Conservation (phyloP, 169 alveolate species). For the Plasmodium fragile region DNA sequence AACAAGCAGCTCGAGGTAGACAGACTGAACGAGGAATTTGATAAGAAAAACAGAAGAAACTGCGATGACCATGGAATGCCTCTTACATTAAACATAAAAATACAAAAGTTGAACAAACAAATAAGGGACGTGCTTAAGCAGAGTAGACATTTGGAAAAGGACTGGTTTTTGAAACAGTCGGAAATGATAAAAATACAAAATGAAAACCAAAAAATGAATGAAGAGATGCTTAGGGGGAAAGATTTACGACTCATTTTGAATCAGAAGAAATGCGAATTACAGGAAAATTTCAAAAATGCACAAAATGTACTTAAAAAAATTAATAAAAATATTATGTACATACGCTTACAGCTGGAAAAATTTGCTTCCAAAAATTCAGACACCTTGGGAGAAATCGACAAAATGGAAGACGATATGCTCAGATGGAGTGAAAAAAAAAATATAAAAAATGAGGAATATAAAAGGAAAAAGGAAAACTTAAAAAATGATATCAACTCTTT, state of each 20-base stretch:
- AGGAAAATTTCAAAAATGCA: slow-evolving; percentile 41
- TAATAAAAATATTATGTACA: slow-evolving; percentile 54
- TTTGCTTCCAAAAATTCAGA: slow-evolving; percentile 60
- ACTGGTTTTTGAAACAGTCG: slow-evolving; percentile 71
- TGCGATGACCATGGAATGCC: slow-evolving; percentile 11
- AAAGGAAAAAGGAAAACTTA: slow-evolving; percentile 34
- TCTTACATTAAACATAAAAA: slow-evolving; percentile 46
- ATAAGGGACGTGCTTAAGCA: slow-evolving; percentile 23
- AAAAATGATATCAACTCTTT: slow-evolving; percentile 22
- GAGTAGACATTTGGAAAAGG: slow-evolving; percentile 55
- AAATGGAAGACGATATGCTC: slow-evolving; percentile 35
- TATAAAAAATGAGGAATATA: slow-evolving; percentile 24
- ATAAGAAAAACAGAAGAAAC: slow-evolving; percentile 51
- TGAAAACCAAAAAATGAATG: slow-evolving; percentile 60
- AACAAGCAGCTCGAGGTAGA: slow-evolving; percentile 60
- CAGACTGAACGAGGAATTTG: slow-evolving; percentile 59
- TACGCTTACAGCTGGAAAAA: slow-evolving; percentile 62
- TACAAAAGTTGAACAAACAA: slow-evolving; percentile 53
- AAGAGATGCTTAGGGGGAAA: slow-evolving; percentile 35
- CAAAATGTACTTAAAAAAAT: slow-evolving; percentile 19
- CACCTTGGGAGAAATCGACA: slow-evolving; percentile 20
- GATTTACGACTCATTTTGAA: slow-evolving; percentile 45
- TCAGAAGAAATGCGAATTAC: slow-evolving; percentile 66
- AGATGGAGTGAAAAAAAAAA: slow-evolving; percentile 58
- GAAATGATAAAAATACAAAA: slow-evolving; percentile 71